Evolutionary conservation across 352 stramenopile species (phyloP).

Genomic region (Globisporangium radiosum): DNA sequence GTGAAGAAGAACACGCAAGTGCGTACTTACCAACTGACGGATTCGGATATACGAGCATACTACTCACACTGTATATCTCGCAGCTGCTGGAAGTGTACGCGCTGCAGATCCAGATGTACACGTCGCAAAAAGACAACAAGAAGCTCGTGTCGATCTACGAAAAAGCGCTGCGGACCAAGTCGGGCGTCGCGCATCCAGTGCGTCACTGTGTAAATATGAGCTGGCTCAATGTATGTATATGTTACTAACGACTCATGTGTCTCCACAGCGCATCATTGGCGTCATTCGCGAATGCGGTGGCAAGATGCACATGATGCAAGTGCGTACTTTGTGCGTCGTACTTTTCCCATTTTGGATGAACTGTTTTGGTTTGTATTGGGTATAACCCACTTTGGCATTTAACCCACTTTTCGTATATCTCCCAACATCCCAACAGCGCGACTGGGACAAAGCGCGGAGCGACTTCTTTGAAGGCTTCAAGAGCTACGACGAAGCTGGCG

Average conservation of each 20-base stretch:
- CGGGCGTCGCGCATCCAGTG: conserved; percentile 84
- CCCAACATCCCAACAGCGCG: conserved; percentile 28
- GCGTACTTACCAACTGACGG: neutral
- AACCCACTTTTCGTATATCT: too few species aligned
- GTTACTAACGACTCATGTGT: neutral
- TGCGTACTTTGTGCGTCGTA: conserved; percentile 5
- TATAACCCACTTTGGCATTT: too few species aligned
- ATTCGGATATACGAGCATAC: neutral
- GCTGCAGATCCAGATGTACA: conserved; percentile 92
- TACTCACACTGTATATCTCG: conserved; percentile 2
- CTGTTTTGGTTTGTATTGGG: too few species aligned
- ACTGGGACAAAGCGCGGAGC: conserved; percentile 90
- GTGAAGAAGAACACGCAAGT: conserved; percentile 80
- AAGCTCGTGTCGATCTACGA: conserved; percentile 92
- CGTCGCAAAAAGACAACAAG: conserved; percentile 90
- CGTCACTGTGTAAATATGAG: neutral
- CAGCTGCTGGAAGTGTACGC: conserved; percentile 91
- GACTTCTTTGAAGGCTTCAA: conserved; percentile 96
- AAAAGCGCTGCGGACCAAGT: conserved; percentile 86
- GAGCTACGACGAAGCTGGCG: conserved; percentile 94
- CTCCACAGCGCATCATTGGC: conserved; percentile 83
- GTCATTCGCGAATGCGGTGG: conserved; percentile 94
- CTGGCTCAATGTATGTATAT: neutral
- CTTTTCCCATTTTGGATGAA: neutral
- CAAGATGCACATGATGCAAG: conserved; percentile 95